Evolutionary conservation across 768 basidiomycete species (phyloP).

Genomic region (Leccinum barrowsii): DNA sequence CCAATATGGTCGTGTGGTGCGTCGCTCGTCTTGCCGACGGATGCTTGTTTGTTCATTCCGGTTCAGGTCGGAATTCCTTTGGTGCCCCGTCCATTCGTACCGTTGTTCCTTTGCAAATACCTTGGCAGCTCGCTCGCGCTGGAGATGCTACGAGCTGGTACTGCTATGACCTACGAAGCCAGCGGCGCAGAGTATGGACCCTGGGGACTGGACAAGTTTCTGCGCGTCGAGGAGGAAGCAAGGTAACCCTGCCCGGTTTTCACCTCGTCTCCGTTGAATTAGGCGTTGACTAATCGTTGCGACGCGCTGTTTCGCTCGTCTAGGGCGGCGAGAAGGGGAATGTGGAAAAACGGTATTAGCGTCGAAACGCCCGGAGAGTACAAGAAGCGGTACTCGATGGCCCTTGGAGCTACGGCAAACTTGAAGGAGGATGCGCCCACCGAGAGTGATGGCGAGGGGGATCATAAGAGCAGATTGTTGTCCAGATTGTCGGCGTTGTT

Average conservation of each 20-base stretch:
- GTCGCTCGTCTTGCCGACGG: slow-evolving; percentile 20
- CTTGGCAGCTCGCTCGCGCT: slow-evolving; percentile 49
- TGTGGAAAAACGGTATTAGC: slow-evolving; percentile 59
- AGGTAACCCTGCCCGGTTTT: slow-evolving; percentile 40
- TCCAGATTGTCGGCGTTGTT: slow-evolving; percentile 9
- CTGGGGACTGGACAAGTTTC: slow-evolving; percentile 60
- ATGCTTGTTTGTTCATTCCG: not conserved
- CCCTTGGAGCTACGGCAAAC: slow-evolving; percentile 3
- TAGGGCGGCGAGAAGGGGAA: slow-evolving; percentile 63
- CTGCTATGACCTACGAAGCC: slow-evolving; percentile 73
- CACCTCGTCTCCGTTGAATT: not conserved
- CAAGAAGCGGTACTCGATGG: slow-evolving; percentile 59
- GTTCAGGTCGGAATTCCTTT: slow-evolving; percentile 62
- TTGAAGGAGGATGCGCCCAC: not conserved
- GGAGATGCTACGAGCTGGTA: slow-evolving; percentile 79
- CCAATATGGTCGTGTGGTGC: slow-evolving; percentile 79
- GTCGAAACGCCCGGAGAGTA: slow-evolving; percentile 77
- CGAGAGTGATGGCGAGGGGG: not conserved
- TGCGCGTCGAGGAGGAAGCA: slow-evolving; percentile 60
- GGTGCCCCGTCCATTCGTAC: slow-evolving; percentile 50
- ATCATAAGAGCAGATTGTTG: not conserved
- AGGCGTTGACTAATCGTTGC: not conserved
- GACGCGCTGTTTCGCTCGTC: not conserved
- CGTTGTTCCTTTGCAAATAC: slow-evolving; percentile 38
- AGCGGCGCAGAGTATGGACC: slow-evolving; percentile 77